Evolutionary conservation across 1,284 basidiomycete genomes (phyloP), one percentile per base, ranked within the genome.

Genomic region (Tilletia horrida): DNA sequence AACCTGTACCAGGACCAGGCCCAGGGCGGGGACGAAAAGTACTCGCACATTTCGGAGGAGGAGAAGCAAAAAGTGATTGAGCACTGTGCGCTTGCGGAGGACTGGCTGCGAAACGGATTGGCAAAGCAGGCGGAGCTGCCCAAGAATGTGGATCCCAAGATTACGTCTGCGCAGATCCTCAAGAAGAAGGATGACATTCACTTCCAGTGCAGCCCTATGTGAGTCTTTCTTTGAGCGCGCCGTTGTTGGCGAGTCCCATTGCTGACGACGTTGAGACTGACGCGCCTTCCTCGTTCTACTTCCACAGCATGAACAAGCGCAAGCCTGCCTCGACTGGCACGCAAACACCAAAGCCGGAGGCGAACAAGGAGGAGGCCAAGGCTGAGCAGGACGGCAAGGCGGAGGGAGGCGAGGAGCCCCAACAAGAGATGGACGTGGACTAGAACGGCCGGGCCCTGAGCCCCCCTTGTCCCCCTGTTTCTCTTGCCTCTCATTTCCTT

Each of bases 41-140:
- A 79, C 76, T 68, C 69, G 59, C 79, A 81, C 72, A 74, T 81
- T 42, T 69, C 71, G 21, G 78, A 81, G n/a, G 76, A 73, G 42
- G 79, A 81, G 70, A 81, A 81, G 74, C 77, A 74, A 31, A 81
- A 78, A 67, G 79, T 81, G 27, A 75, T 81, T 25, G 79, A 81
- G 64, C 78, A 78, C 70, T 77, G 76, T 48, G 79, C 79, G 35
- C 80, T 71, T 47, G 73, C 73, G 1, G 76, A 73, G 52, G 76
- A 80, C 66, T 81, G 79, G 79, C 73, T 81, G 64, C 76, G 77
- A 59, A 76, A 80, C 70, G 74, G 68, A 16, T 71, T 81, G 62
- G 75, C 73, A 74, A 80, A 80, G 73, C 78, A 80, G 71, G 71
- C 71, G 57, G 79, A 81, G 66, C 62, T 75, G 77, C 76, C 78